phyloP scores from a whole-genome alignment of 129 eudicot genomes.

The Chrysanthemum seticuspe region DNA sequence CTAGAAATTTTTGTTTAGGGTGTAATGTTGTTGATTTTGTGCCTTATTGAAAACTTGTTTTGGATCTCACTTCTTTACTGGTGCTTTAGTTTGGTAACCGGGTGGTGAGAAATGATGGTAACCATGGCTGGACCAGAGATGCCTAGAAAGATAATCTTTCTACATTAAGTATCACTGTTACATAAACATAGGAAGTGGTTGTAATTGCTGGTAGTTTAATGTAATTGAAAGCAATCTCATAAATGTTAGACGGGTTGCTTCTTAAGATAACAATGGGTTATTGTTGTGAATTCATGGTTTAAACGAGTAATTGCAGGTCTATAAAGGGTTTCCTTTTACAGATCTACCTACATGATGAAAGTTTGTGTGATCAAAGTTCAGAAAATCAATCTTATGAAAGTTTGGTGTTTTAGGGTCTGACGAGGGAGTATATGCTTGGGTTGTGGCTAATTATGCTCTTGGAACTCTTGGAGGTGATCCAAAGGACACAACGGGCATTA shows the following conservation, averaged over 20 bases:
- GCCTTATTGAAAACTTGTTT: background rate
- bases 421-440: conserved; percentile 98
- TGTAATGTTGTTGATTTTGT: conserved; percentile 2
- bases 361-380: background rate
- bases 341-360: conserved; percentile 10
- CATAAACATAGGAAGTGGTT: background rate
- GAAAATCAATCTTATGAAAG: background rate
- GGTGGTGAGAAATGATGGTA: background rate
- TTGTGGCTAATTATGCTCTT: conserved; percentile 97
- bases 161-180: background rate
- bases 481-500: conserved; percentile 81
- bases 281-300: conserved; percentile 8
- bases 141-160: background rate
- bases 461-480: conserved; percentile 93
- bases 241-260: too few species aligned
- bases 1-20: background rate
- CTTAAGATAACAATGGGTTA: background rate
- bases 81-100: background rate
- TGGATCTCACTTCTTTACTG: background rate
- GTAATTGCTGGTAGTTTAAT: background rate
- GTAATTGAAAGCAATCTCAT: too few species aligned
- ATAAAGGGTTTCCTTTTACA: background rate
- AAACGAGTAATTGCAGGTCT: conserved; percentile 3
- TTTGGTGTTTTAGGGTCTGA: conserved; percentile 63
- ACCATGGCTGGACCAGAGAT: too few species aligned